phyloP scores from a whole-genome alignment of 78 protist genomes.

The Reticulomyxa filosa region DNA sequence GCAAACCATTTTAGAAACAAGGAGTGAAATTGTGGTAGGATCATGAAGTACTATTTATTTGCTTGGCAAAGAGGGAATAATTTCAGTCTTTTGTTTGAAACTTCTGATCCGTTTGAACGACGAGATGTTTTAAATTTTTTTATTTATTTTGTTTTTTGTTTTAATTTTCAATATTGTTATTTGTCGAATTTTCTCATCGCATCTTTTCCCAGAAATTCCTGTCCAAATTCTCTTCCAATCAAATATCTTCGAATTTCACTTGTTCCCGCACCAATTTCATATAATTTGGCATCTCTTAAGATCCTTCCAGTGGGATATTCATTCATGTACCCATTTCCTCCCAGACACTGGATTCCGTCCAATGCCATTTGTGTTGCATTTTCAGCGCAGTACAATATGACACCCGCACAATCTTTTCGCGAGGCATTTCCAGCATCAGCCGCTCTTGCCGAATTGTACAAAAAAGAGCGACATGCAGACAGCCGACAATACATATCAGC shows the following conservation, averaged over 20 bases:
- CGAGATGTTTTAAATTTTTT: too few species aligned
- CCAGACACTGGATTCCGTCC: not conserved
- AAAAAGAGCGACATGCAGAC: not conserved
- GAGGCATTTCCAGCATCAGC: not conserved
- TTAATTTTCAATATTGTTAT: too few species aligned
- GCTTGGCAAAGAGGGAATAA: too few species aligned
- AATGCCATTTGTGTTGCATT: not conserved
- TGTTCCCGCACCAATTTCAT: not conserved
- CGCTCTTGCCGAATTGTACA: not conserved
- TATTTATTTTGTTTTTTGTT: too few species aligned
- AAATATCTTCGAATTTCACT: not conserved
- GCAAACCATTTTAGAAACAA: too few species aligned
- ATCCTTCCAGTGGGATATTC: not conserved
- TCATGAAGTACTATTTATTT: too few species aligned
- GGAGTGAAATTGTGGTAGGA: too few species aligned
- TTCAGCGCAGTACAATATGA: not conserved
- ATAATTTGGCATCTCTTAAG: not conserved
- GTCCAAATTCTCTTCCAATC: not conserved
- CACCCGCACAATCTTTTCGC: not conserved
- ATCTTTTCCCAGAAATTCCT: too few species aligned
- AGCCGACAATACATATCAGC: not conserved
- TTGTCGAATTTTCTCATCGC: too few species aligned
- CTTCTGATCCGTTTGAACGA: too few species aligned
- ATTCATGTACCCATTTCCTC: not conserved
- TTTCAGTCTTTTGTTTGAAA: too few species aligned